Evolutionary conservation across 352 stramenopile genomes (phyloP), one percentile per base, ranked within the genome.

Genomic region (Paralagenidium karlingii): DNA sequence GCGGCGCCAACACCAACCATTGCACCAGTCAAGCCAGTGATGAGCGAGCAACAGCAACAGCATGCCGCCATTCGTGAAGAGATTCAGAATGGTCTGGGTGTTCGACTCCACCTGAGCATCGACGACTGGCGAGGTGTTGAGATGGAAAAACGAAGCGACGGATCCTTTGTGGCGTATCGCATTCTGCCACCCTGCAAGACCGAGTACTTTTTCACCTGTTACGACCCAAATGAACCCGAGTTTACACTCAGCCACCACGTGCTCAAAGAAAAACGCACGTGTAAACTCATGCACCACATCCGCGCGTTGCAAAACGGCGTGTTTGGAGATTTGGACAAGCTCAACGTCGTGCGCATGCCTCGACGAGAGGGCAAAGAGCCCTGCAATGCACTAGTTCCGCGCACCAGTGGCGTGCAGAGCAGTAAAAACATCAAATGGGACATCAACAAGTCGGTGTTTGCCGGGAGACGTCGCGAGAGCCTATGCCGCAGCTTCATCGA

Each of bases 381-480:
- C 11, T 87, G 74, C 51, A 82, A 83, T 47, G 75, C 69, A 13
- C 53, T 83, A 10, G 55, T 76, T 25, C 74, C 74, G 11, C 68
- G 74, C 9, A 74, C 61, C 15, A 63, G 54, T 0, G 63, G 56
- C 15, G 68, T 62, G 27, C 60, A 43, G 58, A 63, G 18, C 49
- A 54, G 22, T 9, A 47, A 47, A 44, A 53, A 40, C 27, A 49
- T 34, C 11, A 67, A 66, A 34, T 87, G 74, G 74, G 74, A 87
- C 41, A 87, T 87, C 43, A 82, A 87, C 60, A 76, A 78, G 40
- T 82, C 65, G 19, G 73, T 87, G 3, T 87, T 87, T 38, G 60
- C 67, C 5, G 50, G 63, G 18, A 62, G 73, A 8, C 64, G 64
- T 3, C 66, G 69, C 28, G 69, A 83, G 54, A 66, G 56, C 0